phyloP scores from a whole-genome alignment of 768 basidiomycete genomes.

The Xerocomus brunneocitrinus region DNA sequence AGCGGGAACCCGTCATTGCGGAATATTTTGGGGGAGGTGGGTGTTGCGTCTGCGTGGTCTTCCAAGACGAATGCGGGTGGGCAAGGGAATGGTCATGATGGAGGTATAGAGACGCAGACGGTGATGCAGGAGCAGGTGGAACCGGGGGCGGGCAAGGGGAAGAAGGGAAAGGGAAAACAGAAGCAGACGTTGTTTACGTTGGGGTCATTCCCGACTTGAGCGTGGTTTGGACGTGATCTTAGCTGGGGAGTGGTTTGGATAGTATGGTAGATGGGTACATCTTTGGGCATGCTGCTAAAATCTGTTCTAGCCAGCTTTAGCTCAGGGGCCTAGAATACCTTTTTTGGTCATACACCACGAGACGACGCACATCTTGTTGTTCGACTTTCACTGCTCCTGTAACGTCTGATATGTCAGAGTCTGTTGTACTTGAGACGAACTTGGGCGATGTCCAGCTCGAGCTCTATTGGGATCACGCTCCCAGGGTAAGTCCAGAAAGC shows the following conservation, averaged over 20 bases:
- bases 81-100: not conserved
- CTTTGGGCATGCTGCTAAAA: not conserved
- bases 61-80: conserved; percentile 1
- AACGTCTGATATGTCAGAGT: conserved; percentile 25
- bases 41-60: conserved; percentile 33
- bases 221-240: not conserved
- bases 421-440: conserved; percentile 76
- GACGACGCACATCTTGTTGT: too few species aligned
- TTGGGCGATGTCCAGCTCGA: conserved; percentile 87
- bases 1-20: conserved; percentile 63
- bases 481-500: conserved; percentile 41
- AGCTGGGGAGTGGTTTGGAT: not conserved
- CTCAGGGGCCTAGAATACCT: conserved; percentile 2
- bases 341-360: not conserved
- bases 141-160: conserved; percentile 39
- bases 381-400: not conserved
- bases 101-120: not conserved
- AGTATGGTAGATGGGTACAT: not conserved
- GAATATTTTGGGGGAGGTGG: conserved; percentile 45
- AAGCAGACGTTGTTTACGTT: conserved; percentile 81
- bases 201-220: conserved; percentile 43
- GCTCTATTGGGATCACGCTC: conserved; percentile 91
- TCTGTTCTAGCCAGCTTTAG: not conserved
- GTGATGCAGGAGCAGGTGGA: conserved; percentile 3
- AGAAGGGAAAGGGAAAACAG: conserved; percentile 77